phyloP scores from a whole-genome alignment of 805 yeast species.

The Wickerhamomyces tratensis region DNA sequence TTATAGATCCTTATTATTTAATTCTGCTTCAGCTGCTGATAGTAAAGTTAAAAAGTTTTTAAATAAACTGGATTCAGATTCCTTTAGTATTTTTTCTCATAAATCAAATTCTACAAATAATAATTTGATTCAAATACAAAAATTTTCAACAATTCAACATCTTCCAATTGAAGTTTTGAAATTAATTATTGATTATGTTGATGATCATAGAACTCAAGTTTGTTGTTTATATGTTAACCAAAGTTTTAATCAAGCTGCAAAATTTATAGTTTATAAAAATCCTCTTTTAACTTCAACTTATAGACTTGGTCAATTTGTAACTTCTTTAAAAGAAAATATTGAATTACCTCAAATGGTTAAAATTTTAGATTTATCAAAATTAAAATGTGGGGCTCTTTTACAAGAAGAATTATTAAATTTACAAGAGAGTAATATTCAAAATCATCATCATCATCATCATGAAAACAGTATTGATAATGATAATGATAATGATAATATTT shows the following conservation, averaged over 20 bases:
- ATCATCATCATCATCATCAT: no score
- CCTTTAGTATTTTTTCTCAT: constrained; percentile 20
- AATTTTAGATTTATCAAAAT: constrained; percentile 45
- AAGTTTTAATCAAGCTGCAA: constrained; percentile 39
- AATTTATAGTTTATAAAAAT: constrained; percentile 41
- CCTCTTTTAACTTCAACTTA: constrained; percentile 62
- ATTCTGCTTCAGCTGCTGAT: constrained; percentile 3
- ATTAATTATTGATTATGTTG: constrained; percentile 16
- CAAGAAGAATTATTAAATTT: no score
- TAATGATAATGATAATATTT: neutral
- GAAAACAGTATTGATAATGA: constrained; percentile 5
- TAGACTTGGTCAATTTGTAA: constrained; percentile 71
- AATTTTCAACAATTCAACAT: constrained; percentile 12
- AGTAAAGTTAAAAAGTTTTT: constrained; percentile 14
- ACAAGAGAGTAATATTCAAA: constrained; percentile 9
- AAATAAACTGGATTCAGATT: constrained; percentile 22
- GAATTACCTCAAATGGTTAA: constrained; percentile 48
- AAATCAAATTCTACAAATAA: constrained; percentile 3
- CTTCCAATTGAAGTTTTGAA: constrained; percentile 25
- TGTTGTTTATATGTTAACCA: constrained; percentile 41
- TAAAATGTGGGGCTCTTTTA: constrained; percentile 25
- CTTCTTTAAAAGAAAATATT: constrained; percentile 48
- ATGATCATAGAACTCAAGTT: constrained; percentile 32
- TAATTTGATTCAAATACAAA: neutral
- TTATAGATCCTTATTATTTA: no score